These are phyloP conservation scores for Panaeolus cyanescens DNA, from an alignment of 768 basidiomycete genomes.

Conservation along the genomic window DNA sequence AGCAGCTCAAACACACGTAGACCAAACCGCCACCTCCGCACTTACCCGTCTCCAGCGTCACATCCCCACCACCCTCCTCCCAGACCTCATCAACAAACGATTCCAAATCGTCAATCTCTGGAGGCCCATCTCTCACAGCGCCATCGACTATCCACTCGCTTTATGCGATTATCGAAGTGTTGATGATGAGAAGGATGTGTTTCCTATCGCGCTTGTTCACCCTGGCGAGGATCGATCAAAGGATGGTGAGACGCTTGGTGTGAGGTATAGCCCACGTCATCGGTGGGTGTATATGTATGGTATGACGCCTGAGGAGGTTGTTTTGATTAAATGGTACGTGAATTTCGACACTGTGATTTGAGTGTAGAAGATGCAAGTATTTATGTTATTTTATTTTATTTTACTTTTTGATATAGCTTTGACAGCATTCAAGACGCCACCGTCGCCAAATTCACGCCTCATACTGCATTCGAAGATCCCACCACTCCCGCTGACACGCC, in stretches of 20 bases:
- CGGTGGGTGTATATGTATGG: slow-evolving; percentile 51
- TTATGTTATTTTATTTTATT: background rate
- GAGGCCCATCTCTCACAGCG: slow-evolving; percentile 53
- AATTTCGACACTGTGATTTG: background rate
- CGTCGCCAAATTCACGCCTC: slow-evolving; percentile 59
- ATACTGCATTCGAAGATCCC: slow-evolving; percentile 62
- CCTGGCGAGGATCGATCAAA: no score
- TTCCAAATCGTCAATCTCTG: slow-evolving; percentile 66
- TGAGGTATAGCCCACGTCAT: slow-evolving; percentile 46
- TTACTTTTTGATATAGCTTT: no score
- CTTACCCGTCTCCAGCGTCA: slow-evolving; percentile 50
- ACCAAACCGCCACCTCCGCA: slow-evolving; percentile 49
- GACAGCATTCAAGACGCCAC: slow-evolving; percentile 42
- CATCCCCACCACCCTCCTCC: slow-evolving; percentile 46
- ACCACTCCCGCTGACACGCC: slow-evolving; percentile 50
- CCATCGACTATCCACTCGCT: slow-evolving; percentile 51
- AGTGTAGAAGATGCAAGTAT: background rate
- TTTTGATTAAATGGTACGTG: slow-evolving; percentile 59
- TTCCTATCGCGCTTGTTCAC: slow-evolving; percentile 47
- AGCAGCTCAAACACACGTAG: slow-evolving; percentile 47
- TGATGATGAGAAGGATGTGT: slow-evolving; percentile 38
- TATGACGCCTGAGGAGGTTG: slow-evolving; percentile 48
- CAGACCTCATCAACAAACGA: slow-evolving; percentile 44
- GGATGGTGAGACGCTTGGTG: slow-evolving; percentile 53
- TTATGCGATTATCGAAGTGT: slow-evolving; percentile 54